Evolutionary conservation across 345 rosid species (phyloP), one percentile per base, ranked within the genome.

Genomic region (Carallia brachiata): DNA sequence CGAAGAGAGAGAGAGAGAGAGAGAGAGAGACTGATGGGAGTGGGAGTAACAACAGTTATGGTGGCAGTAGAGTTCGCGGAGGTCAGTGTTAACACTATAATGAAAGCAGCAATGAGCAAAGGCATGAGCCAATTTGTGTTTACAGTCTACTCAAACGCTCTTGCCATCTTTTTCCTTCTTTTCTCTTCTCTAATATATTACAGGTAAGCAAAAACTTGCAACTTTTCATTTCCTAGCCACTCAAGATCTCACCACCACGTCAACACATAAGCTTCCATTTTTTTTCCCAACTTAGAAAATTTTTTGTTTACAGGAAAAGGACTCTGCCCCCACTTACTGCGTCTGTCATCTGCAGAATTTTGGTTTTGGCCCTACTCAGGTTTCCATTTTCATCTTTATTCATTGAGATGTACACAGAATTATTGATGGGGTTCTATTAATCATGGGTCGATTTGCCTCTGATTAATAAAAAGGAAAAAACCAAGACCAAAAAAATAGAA

Each of bases 101-200:
- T 37, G 9, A 78, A 78, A 54, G 78, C 73, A 19, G 78, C 81
- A 54, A 73, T 78, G 81, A 70, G 59, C 61, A 31, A 32, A 50
- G 81, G 81, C 62, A 39, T 70, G 44, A 78, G 72, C 50, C 36
- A 73, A 6, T 73, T 61, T 52, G 69, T 78, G 37, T 67, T 65
- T 6, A 63, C 67, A 8, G 63, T 78, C 10, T 78, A 78, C 75
- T 73, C 78, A 1, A 78, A 78, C 52, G 18, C 39, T 19, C 63
- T 78, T 40, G 75, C 63, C 58, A 56, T 78, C 64, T 65, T 78
- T 58, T 39, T 81, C 44, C 79, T 81, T 28, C 57, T 66, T 48
- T 70, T 75, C 12, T 74, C 61, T 59, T 65, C 70, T 54, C 48
- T 68, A 54, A 1, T 81, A 65, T 78, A 71, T 60, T 81, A 81